Base-by-base conservation (phyloP, 2,329 filamentous ascomycete genomes). In the Fusarium drepaniforme region DNA sequence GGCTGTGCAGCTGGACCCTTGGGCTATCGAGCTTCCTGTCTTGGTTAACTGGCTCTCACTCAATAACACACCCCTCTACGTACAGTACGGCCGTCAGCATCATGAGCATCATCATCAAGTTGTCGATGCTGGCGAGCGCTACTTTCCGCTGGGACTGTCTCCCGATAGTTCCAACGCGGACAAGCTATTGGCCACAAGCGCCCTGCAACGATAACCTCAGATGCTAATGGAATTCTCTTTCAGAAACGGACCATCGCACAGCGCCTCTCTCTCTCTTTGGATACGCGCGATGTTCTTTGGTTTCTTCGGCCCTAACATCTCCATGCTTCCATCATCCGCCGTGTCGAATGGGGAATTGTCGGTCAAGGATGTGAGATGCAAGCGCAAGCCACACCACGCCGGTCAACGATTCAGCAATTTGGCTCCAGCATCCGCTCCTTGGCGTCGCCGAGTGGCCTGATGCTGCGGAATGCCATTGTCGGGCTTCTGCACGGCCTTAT, bases 1-100 rank as follows among this genome's bases (percentile, higher is more conserved):
- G 68, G 74, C 70, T 68, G 74, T 78, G 75, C 77, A 77, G 62
- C 72, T 72, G 64, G 68, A 68, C 70, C 77, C 73, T 73, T 57
- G 49, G 64, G 60, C 44, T 53, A 74, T 49, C 59, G 64, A 77
- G 71, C 76, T 77, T 74, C 76, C 75, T 78, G 62, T 75, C 71
- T 70, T 68, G 69, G 75, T 73, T 70, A 75, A 70, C 38, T 56
- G 33, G 42, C 37, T 67, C 21, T 38, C 62, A 18, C 16, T 28
- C 25, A 37, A 23, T 56, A 21, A n/a, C 57, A 33, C 8, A 57
- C 49, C 71, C 46, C 46, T 51, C 46, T 51, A 16, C 9, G 25
- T 30, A 30, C 46, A 58, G 59, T 66, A 61, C 60, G 42, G 59
- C 49, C 71, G 28, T 37, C 44, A 61, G 40, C 18, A 60, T 53